These are phyloP conservation scores for Blastobotrys parvus DNA, from an alignment of 805 yeast species.

Conservation along the genomic window DNA sequence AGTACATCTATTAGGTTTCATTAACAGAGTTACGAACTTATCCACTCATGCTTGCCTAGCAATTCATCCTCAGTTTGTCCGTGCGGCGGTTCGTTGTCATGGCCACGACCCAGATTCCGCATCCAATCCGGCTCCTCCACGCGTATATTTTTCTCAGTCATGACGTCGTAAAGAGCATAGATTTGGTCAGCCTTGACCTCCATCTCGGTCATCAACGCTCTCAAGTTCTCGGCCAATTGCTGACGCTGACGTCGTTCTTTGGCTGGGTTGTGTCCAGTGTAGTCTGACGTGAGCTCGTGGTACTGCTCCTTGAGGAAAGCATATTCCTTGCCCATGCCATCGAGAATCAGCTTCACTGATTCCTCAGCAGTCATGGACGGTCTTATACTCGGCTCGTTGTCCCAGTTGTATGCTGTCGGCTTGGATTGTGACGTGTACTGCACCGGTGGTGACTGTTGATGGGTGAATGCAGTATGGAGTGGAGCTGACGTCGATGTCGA, in stretches of 20 bases:
- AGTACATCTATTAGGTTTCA: neutral
- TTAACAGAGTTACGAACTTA: no score
- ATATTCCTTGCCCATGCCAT: slow-evolving; percentile 12
- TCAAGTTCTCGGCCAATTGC: slow-evolving; percentile 8
- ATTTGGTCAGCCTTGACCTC: slow-evolving; percentile 15
- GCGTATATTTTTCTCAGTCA: slow-evolving; percentile 4
- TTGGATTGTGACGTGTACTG: neutral
- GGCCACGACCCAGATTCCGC: neutral
- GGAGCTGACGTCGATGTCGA: no score
- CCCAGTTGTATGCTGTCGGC: slow-evolving; percentile 2
- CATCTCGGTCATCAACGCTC: slow-evolving; percentile 9
- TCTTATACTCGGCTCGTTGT: slow-evolving; percentile 11
- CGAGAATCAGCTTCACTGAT: slow-evolving; percentile 12
- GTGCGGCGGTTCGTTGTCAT: neutral
- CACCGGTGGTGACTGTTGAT: neutral
- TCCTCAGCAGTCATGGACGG: slow-evolving; percentile 16
- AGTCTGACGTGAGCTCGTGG: slow-evolving; percentile 6
- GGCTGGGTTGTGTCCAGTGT: slow-evolving; percentile 12
- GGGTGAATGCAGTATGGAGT: neutral
- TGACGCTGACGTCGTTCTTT: slow-evolving; percentile 7
- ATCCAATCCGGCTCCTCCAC: neutral
- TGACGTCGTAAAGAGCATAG: slow-evolving; percentile 15
- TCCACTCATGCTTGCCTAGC: slow-evolving; percentile 6
- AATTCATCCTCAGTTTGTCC: neutral
- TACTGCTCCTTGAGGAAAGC: slow-evolving; percentile 7